These are phyloP conservation scores for Lactifluus subvellereus DNA, from an alignment of 768 basidiomycete species.

Conservation along the genomic window DNA sequence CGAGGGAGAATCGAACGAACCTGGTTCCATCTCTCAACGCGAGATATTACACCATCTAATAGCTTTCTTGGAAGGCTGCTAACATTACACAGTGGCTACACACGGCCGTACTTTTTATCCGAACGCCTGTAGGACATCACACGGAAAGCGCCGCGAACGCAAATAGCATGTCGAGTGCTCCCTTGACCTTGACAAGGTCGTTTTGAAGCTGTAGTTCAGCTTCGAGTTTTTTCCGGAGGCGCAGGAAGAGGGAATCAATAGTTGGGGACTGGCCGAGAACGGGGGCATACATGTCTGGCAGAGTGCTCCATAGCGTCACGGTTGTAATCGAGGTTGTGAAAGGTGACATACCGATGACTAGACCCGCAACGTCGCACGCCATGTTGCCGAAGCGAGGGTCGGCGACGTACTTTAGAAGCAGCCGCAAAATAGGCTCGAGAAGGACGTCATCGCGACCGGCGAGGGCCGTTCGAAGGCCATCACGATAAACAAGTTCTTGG, in stretches of 20 bases:
- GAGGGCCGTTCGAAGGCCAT: slow-evolving; percentile 81
- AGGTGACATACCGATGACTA: slow-evolving; percentile 70
- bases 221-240: slow-evolving; percentile 76
- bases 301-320: slow-evolving; percentile 16
- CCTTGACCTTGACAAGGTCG: slow-evolving; percentile 75
- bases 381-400: slow-evolving; percentile 92
- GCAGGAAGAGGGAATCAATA: slow-evolving; percentile 80
- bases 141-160: slow-evolving; percentile 44
- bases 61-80: slow-evolving; percentile 46
- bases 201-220: slow-evolving; percentile 85
- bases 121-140: slow-evolving; percentile 10
- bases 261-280: slow-evolving; percentile 93
- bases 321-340: not conserved
- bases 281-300: slow-evolving; percentile 81
- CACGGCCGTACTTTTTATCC: slow-evolving; percentile 23
- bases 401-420: slow-evolving; percentile 77
- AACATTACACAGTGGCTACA: slow-evolving; percentile 11
- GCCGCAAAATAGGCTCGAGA: slow-evolving; percentile 83
- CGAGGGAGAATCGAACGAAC: slow-evolving; percentile 37
- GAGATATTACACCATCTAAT: slow-evolving; percentile 68
- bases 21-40: slow-evolving; percentile 47
- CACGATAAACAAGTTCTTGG: slow-evolving; percentile 87
- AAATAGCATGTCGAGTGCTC: slow-evolving; percentile 88
- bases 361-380: slow-evolving; percentile 70
- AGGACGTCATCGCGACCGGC: slow-evolving; percentile 90